These are phyloP conservation scores for Bidens hawaiensis DNA, from an alignment of 140 eudicot species.

Conservation along the genomic window DNA sequence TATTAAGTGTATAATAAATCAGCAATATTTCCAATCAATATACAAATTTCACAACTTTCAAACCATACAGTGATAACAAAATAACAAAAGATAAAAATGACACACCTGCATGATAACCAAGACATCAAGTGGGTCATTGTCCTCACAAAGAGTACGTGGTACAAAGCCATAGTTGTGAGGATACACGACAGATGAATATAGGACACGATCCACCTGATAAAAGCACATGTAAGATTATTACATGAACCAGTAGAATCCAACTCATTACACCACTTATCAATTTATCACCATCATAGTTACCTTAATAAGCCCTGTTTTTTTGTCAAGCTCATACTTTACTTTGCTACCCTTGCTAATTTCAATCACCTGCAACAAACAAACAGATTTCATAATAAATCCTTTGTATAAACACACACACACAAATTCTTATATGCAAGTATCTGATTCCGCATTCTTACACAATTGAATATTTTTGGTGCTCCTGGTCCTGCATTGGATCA, in stretches of 20 bases:
- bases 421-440: not conserved
- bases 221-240: not conserved
- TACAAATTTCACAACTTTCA: not conserved
- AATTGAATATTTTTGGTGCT: slow-evolving; percentile 43
- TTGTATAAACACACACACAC: not conserved
- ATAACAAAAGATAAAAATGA: not conserved
- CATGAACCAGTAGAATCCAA: not conserved
- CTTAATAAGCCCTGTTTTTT: slow-evolving; percentile 48
- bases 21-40: not conserved
- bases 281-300: slow-evolving; percentile 13
- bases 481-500: slow-evolving; percentile 41
- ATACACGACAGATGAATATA: slow-evolving; percentile 59
- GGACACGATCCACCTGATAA: slow-evolving; percentile 58
- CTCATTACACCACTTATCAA: not conserved
- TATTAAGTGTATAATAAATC: slow-evolving; percentile 7
- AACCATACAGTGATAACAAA: not conserved
- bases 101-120: slow-evolving; percentile 66
- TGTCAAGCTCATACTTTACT: slow-evolving; percentile 55
- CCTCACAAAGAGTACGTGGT: slow-evolving; percentile 68
- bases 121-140: slow-evolving; percentile 63
- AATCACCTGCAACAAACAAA: slow-evolving; percentile 31
- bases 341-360: slow-evolving; percentile 47
- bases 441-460: slow-evolving; percentile 28
- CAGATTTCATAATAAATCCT: not conserved
- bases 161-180: slow-evolving; percentile 67